A percentile compares a stretch with the other conserved stretches of the same genome.
Conservation (phyloP, 371 early-diverging fungal species). For the Zychaea mexicana region DNA sequence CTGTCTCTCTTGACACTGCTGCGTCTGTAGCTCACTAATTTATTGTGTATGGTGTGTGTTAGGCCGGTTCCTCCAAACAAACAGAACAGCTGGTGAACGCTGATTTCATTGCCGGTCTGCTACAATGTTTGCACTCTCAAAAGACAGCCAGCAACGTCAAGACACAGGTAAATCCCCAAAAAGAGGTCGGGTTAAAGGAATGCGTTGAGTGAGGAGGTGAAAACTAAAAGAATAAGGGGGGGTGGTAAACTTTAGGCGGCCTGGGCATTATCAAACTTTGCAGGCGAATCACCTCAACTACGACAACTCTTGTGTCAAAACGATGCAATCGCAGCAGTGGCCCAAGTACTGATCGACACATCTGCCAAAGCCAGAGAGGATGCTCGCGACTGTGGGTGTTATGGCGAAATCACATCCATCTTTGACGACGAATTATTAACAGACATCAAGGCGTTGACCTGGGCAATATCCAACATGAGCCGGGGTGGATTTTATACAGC, state of each 20-base stretch:
- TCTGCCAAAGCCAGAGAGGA: constrained; percentile 11
- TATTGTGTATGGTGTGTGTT: background rate
- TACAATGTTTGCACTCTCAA: constrained; percentile 19
- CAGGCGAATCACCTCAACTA: constrained; percentile 42
- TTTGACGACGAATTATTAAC: constrained; percentile 23
- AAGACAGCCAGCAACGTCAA: constrained; percentile 24
- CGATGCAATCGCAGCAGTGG: constrained; percentile 14
- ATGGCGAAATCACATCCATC: constrained; percentile 8
- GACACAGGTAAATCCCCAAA: constrained; percentile 36
- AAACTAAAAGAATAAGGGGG: background rate
- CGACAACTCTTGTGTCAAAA: constrained; percentile 35
- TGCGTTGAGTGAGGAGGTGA: too few species aligned
- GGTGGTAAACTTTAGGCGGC: constrained; percentile 24
- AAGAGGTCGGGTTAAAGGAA: too few species aligned
- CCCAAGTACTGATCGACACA: constrained; percentile 5
- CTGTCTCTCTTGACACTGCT: too few species aligned
- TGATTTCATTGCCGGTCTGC: constrained; percentile 44
- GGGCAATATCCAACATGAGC: constrained; percentile 50
- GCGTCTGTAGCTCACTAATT: too few species aligned
- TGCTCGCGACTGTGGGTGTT: background rate
- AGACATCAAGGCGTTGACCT: constrained; percentile 40
- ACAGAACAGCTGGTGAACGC: constrained; percentile 46
- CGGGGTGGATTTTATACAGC: constrained; percentile 48
- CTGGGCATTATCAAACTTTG: constrained; percentile 55
- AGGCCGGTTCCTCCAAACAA: constrained; percentile 61